Conservation (phyloP, 2,329 filamentous ascomycete genomes). For the Grosmannia clavigera region DNA sequence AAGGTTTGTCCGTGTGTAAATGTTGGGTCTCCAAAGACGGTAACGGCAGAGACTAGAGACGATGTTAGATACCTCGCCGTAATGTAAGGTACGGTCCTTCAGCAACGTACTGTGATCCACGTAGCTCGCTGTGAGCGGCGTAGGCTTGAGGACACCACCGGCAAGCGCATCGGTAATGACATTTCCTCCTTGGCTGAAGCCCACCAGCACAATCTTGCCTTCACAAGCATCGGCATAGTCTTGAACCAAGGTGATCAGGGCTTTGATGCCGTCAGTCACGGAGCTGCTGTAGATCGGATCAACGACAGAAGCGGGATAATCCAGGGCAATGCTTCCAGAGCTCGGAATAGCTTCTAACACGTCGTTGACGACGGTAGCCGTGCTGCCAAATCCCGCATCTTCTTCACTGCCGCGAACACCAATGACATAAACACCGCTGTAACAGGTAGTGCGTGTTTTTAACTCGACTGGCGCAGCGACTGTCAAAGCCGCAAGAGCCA, state of each 20-base stretch:
- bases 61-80: not conserved
- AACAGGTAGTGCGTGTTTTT: slow-evolving; percentile 1
- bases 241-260: not conserved
- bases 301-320: slow-evolving; percentile 2
- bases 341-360: slow-evolving; percentile 1
- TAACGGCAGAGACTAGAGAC: slow-evolving; percentile 1
- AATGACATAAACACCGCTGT: slow-evolving; percentile 5
- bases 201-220: slow-evolving; percentile 4
- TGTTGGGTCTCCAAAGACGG: slow-evolving; percentile 6
- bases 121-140: slow-evolving; percentile 2
- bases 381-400: slow-evolving; percentile 1
- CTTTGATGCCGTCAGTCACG: slow-evolving; percentile 3
- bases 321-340: slow-evolving; percentile 3
- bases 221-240: slow-evolving; percentile 3
- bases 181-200: slow-evolving; percentile 5
- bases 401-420: slow-evolving; percentile 1
- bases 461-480: not conserved
- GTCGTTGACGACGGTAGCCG: not conserved
- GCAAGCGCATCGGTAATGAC: slow-evolving; percentile 5
- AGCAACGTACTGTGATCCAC: not conserved
- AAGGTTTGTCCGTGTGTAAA: slow-evolving; percentile 3
- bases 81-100: not conserved
- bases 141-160: slow-evolving; percentile 5
- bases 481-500: not conserved
- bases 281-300: slow-evolving; percentile 4